A percentile compares a stretch with the other conserved stretches of the same genome.
These are phyloP conservation scores for Paragyromitra xinjiangensis DNA, from an alignment of 495 filamentous ascomycete genomes.

Conservation along the genomic window DNA sequence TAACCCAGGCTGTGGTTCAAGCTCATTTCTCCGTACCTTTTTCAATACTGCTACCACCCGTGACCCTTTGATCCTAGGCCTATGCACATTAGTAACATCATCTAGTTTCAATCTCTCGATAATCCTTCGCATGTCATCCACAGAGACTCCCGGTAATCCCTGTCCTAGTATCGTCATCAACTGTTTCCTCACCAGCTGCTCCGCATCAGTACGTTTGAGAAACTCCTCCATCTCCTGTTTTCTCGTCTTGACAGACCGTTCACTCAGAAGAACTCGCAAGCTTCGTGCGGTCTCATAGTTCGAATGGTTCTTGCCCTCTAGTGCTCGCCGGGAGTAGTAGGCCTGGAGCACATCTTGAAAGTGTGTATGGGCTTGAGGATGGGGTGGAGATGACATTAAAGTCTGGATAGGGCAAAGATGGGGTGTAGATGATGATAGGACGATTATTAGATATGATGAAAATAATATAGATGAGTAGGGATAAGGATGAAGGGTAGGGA, in stretches of 20 bases:
- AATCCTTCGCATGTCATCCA: background rate
- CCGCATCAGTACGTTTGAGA: background rate
- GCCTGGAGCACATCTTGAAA: background rate
- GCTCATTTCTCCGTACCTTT: background rate
- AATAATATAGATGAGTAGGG: background rate
- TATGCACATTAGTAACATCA: background rate
- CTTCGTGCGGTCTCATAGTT: background rate
- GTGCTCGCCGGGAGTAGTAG: background rate
- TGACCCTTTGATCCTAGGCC: background rate
- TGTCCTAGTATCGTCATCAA: background rate
- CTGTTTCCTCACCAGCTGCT: background rate
- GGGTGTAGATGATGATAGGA: background rate
- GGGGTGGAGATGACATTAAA: background rate
- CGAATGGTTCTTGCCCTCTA: background rate
- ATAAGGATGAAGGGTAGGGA: background rate
- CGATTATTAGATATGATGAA: background rate
- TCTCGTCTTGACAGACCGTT: slow-evolving; percentile 13
- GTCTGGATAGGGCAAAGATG: background rate
- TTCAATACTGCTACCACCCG: background rate
- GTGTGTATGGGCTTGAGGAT: background rate
- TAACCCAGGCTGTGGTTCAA: background rate
- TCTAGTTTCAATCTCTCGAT: background rate
- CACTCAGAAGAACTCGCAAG: slow-evolving; percentile 1
- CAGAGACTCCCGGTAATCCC: background rate
- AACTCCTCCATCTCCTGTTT: background rate